A percentile compares a stretch with the other conserved stretches of the same genome.
phyloP scores from a whole-genome alignment of 106 monocot genomes.

The Apostasia ramifera region DNA sequence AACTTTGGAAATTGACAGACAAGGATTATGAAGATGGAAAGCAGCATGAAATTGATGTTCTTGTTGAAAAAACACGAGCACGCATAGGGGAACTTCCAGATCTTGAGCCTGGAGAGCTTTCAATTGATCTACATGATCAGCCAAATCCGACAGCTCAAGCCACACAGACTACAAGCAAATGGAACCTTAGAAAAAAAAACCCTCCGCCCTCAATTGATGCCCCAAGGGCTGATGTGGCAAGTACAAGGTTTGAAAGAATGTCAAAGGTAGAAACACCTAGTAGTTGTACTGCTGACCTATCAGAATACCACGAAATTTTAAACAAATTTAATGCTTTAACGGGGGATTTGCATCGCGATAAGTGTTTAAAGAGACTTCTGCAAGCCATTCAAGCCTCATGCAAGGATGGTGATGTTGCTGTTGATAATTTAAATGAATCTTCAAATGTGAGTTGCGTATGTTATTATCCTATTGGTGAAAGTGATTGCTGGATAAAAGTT shows the following conservation, averaged over 20 bases:
- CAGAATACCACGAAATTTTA: slow-evolving; percentile 51
- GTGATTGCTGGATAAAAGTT: no score
- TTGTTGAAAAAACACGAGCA: slow-evolving; percentile 67
- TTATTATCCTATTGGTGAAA: slow-evolving; percentile 4
- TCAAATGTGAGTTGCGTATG: slow-evolving; percentile 30
- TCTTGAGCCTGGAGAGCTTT: slow-evolving; percentile 40
- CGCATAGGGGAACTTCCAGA: slow-evolving; percentile 80
- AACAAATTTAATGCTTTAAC: slow-evolving; percentile 68
- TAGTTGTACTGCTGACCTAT: slow-evolving; percentile 43
- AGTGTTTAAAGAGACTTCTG: slow-evolving; percentile 79
- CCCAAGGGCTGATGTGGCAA: slow-evolving; percentile 28
- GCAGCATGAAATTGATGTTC: slow-evolving; percentile 76
- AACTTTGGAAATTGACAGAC: slow-evolving; percentile 86
- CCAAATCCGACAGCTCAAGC: not conserved
- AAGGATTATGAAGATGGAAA: slow-evolving; percentile 91
- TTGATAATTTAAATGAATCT: slow-evolving; percentile 9
- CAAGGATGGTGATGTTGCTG: slow-evolving; percentile 10
- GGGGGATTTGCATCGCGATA: slow-evolving; percentile 64
- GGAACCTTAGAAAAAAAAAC: slow-evolving; percentile 46
- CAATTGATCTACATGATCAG: slow-evolving; percentile 21
- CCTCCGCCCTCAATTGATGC: slow-evolving; percentile 61
- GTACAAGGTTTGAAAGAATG: slow-evolving; percentile 24
- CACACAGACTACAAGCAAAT: slow-evolving; percentile 31
- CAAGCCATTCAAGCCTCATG: slow-evolving; percentile 58
- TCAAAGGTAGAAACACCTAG: slow-evolving; percentile 62